Conservation (phyloP, 2,329 filamentous ascomycete species). For the Cadophora gregata region DNA sequence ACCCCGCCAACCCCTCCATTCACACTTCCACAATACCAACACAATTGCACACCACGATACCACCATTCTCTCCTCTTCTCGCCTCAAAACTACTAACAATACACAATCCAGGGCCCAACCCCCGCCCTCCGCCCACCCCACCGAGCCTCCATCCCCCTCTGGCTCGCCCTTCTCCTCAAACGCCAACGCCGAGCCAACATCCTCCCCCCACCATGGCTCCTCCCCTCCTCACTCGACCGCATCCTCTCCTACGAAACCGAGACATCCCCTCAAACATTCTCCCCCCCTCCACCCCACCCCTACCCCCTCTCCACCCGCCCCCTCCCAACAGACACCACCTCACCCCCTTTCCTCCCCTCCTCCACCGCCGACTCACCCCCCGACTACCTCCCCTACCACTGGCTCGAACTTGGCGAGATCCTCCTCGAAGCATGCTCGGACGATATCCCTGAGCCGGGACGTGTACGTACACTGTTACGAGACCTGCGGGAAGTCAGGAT, state of each 20-base stretch:
- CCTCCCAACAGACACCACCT: slow-evolving; percentile 47
- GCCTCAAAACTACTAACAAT: not conserved
- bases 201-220: slow-evolving; percentile 87
- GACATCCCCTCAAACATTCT: slow-evolving; percentile 73
- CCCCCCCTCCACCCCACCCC: slow-evolving; percentile 74
- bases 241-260: slow-evolving; percentile 85
- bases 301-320: slow-evolving; percentile 49
- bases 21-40: slow-evolving; percentile 1
- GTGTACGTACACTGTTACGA: slow-evolving; percentile 75
- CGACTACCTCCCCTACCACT: slow-evolving; percentile 87
- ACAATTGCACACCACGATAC: not conserved
- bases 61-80: not conserved
- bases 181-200: slow-evolving; percentile 95
- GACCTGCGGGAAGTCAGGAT: slow-evolving; percentile 88
- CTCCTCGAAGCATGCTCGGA: slow-evolving; percentile 84
- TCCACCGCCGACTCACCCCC: slow-evolving; percentile 73
- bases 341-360: slow-evolving; percentile 79
- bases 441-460: slow-evolving; percentile 77
- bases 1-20: slow-evolving; percentile 40
- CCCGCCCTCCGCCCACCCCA: slow-evolving; percentile 80
- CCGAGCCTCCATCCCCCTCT: slow-evolving; percentile 80
- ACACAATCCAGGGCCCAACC: slow-evolving; percentile 69
- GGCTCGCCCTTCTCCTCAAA: slow-evolving; percentile 94
- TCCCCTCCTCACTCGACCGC: slow-evolving; percentile 73
- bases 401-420: slow-evolving; percentile 89